phyloP scores from a whole-genome alignment of 2,329 filamentous ascomycete species.

The Ophioceras dolichostomum region DNA sequence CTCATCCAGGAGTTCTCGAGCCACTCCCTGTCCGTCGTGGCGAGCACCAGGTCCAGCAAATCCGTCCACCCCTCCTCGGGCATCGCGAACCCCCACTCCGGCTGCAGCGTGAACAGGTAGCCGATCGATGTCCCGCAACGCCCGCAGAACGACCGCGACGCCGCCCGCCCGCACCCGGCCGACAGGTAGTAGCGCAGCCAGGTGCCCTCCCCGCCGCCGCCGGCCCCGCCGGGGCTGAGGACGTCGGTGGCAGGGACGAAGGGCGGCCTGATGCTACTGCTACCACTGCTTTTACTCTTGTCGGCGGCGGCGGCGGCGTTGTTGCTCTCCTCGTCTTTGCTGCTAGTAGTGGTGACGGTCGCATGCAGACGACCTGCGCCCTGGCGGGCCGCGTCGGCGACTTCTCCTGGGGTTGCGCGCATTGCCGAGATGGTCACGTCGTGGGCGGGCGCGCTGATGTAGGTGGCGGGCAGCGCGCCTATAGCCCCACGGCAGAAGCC shows the following conservation, averaged over 20 bases:
- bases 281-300: no score
- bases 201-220: slow-evolving; percentile 4
- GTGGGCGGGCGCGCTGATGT: no score
- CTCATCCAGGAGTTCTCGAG: slow-evolving; percentile 11
- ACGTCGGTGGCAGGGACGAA: slow-evolving; percentile 10
- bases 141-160: slow-evolving; percentile 13
- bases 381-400: no score
- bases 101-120: slow-evolving; percentile 8
- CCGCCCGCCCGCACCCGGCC: slow-evolving; percentile 4
- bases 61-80: slow-evolving; percentile 8
- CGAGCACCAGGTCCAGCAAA: slow-evolving; percentile 9
- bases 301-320: no score
- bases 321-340: slow-evolving; percentile 6
- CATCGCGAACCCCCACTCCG: slow-evolving; percentile 8
- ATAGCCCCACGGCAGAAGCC: not conserved
- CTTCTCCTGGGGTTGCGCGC: no score
- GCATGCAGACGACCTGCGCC: no score
- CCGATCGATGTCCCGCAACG: slow-evolving; percentile 12
- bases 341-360: no score
- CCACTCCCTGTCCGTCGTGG: slow-evolving; percentile 11
- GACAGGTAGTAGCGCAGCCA: slow-evolving; percentile 15
- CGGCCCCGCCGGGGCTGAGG: slow-evolving; percentile 6
- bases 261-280: no score
- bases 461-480: no score
- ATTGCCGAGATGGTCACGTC: no score